Evolutionary conservation across 257 asterid genomes (phyloP), one percentile per base, ranked within the genome.

Genomic region (Leptodermis oblonga): DNA sequence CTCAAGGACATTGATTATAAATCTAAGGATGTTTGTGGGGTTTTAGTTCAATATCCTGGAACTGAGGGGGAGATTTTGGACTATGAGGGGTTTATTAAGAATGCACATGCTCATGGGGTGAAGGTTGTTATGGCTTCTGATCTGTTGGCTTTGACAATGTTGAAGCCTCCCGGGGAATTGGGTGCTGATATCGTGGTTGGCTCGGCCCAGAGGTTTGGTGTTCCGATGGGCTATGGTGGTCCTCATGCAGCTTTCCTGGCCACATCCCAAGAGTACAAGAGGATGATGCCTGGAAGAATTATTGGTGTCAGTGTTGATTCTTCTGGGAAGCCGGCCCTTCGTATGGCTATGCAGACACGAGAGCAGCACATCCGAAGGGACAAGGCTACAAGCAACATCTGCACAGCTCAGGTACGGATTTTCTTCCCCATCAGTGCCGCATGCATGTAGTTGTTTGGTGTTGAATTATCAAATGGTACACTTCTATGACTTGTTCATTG

Each of bases 311-410:
- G 97, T 72, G 89, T 91, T 73, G 99, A 94, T 89, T 86, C 99
- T 2, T 37, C 93, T 0, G 97, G 99, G 23, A 91, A 94, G 76
- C 96, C 91, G 11, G 99, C 97, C 68, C 87, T 94, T 22, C 90
- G 99, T 22, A 91, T 94, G 99, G 99, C 99, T n/a, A 94, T 94
- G 99, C 99, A 94, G 86, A 94, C 99, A 5, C 83, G 99, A 86
- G 97, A 94, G 85, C 99, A 94, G 78, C 99, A 94, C 71, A 94
- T 94, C 74, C 96, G 99, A 5, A 77, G 99, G 76, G 99, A 94
- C 71, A 94, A 94, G 88, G 99, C 99, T 54, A 94, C 97, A 0
- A 94, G 99, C 86, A 94, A 94, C 82, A 94, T 94, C 77, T 94
- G 99, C 85, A 94, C 99, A 0, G 97, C 99, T 75, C 99, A 94